Conservation (phyloP, 345 rosid genomes). For the Pugionium dolabratum region DNA sequence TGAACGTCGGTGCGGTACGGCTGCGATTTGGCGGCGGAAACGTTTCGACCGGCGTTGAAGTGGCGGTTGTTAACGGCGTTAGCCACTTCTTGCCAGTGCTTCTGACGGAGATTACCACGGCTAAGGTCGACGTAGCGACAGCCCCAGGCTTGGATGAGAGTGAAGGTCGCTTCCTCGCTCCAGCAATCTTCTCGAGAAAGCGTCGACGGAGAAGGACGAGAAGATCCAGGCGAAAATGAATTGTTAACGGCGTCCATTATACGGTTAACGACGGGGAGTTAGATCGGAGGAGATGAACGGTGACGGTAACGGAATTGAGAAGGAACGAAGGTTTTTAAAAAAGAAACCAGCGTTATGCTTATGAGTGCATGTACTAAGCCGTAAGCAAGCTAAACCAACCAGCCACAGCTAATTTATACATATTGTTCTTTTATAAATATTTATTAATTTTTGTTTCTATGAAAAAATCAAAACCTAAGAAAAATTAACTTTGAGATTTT, state of each 20-base stretch:
- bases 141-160: constrained; percentile 95
- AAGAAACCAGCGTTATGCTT: constrained; percentile 13
- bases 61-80: constrained; percentile 88
- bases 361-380: constrained; percentile 29
- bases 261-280: constrained; percentile 24
- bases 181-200: constrained; percentile 90
- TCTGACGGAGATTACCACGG: constrained; percentile 95
- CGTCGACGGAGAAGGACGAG: constrained; percentile 54
- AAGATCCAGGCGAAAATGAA: constrained; percentile 42
- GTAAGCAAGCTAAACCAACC: constrained; percentile 20
- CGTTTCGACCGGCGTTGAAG: constrained; percentile 48
- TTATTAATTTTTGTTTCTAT: not conserved
- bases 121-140: constrained; percentile 78
- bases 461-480: too few species aligned
- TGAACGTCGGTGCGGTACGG: constrained; percentile 95
- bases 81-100: constrained; percentile 98
- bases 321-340: constrained; percentile 23
- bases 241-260: constrained; percentile 43
- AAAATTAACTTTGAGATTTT: too few species aligned
- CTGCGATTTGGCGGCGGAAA: constrained; percentile 57
- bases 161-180: constrained; percentile 96
- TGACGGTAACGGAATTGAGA: constrained; percentile 17
- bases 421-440: not conserved
- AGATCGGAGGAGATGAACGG: constrained; percentile 34
- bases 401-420: not conserved